A percentile compares a stretch with the other conserved stretches of the same genome.
Evolutionary conservation across 768 basidiomycete genomes (phyloP).

Genomic region (Trichaptum fuscoviolaceum): DNA sequence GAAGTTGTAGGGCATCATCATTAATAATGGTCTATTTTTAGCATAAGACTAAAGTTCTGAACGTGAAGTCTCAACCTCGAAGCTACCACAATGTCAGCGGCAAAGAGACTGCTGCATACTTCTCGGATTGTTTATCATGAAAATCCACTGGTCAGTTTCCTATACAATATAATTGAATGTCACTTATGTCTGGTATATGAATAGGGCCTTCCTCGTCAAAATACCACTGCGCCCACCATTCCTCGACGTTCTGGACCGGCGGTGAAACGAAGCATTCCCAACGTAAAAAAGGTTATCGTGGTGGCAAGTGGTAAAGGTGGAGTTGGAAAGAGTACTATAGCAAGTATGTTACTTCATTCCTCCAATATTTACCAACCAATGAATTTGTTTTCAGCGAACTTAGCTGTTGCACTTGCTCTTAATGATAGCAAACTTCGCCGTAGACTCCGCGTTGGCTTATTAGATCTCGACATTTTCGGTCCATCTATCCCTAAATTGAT

Average conservation of each 20-base stretch:
- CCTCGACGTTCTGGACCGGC: neutral
- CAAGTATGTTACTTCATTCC: constrained; percentile 46
- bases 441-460: constrained; percentile 68
- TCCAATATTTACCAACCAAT: constrained; percentile 11
- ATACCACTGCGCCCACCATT: neutral
- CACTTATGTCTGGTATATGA: neutral
- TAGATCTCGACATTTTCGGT: constrained; percentile 95
- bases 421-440: constrained; percentile 27
- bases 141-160: neutral
- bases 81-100: neutral
- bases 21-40: neutral
- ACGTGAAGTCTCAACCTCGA: no score
- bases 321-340: constrained; percentile 92
- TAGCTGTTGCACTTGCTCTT: constrained; percentile 69
- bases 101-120: neutral
- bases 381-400: constrained; percentile 50
- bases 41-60: neutral
- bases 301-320: constrained; percentile 95
- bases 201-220: constrained; percentile 2
- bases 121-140: neutral
- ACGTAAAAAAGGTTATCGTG: constrained; percentile 76
- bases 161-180: neutral
- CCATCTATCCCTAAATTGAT: constrained; percentile 92
- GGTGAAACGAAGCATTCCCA: constrained; percentile 8
- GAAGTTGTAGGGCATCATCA: no score